Base-by-base conservation (phyloP, 202 grass and related monocot genomes). In the Hordeum pubiflorum region DNA sequence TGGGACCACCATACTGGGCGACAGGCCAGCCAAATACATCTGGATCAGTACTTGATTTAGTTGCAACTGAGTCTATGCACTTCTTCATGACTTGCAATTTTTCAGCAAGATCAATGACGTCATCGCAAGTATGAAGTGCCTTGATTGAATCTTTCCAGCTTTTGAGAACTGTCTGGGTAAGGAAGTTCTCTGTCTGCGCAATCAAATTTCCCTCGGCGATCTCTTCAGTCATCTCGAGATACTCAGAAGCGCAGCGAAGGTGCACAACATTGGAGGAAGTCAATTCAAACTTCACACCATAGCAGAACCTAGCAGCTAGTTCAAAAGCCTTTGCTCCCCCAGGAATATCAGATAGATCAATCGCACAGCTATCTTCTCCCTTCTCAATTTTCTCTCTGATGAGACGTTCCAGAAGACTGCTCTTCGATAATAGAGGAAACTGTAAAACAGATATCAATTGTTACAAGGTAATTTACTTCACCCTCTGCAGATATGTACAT, bases 381-480 rank as follows among this genome's bases (percentile, higher is more conserved):
- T 80, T 83, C 58, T 94, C 86, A 24, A 81, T 86, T 84, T 82
- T 93, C 48, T 97, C 89, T 79, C 81, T 73, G 41, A 94, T 92
- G 75, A 67, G 22, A 69, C 58, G 86, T 86, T 97, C 87, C 69
- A 97, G 43, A 75, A 97, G 81, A 24, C 87, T 91, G 84, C 87
- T 92, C 78, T 97, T 97, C 18, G 89, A 97, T 79, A 97, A 86
- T 29, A 97, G 81, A 87, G 94, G 94, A 81, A 97, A 97, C 94
- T 97, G 79, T 52, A 92, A 29, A 69, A 80, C 4, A 73, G 13
- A 31, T 79, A 78, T 17, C 41, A 34, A 33, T 55, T 75, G 63
- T 62, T 67, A 58, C 23, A 13, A 27, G 46, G n/a, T 27, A 76
- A 37, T 39, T 21, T 65, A 36, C 15, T 64, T 54, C 10, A 4